Conservation (phyloP, 2,329 filamentous ascomycete genomes). For the Venturia oleaginea region DNA sequence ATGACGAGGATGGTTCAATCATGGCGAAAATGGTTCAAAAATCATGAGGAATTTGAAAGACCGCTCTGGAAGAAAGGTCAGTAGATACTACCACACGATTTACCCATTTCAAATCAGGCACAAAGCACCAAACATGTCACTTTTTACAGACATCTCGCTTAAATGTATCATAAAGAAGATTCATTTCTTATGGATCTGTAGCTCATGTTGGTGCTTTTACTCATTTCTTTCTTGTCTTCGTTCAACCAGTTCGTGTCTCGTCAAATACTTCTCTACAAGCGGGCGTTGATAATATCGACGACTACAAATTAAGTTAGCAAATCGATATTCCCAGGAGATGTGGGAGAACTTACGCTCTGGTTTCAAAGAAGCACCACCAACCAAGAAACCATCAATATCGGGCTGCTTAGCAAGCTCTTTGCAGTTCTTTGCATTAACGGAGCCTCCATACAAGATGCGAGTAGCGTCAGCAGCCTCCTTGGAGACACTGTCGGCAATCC, state of each 20-base stretch:
- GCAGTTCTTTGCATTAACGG: conserved; percentile 98
- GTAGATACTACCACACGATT: neutral
- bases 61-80: too few relatives aligned
- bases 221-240: neutral
- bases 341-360: conserved; percentile 63
- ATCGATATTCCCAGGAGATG: neutral
- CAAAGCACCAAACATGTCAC: neutral
- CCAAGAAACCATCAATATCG: conserved; percentile 97
- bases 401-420: conserved; percentile 80
- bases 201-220: neutral
- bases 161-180: neutral
- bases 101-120: neutral
- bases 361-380: conserved; percentile 94
- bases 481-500: conserved; percentile 69
- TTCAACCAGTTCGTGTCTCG: neutral
- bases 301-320: conserved; percentile 30
- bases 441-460: conserved; percentile 92
- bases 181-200: neutral
- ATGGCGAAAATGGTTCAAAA: too few relatives aligned
- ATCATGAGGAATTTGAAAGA: too few relatives aligned
- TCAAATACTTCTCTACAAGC: conserved; percentile 28
- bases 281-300: conserved; percentile 62
- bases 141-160: too few relatives aligned
- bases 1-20: too few relatives aligned
- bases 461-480: conserved; percentile 74